These are phyloP conservation scores for Amylocystis lapponica DNA, from an alignment of 768 basidiomycete species.

Conservation along the genomic window DNA sequence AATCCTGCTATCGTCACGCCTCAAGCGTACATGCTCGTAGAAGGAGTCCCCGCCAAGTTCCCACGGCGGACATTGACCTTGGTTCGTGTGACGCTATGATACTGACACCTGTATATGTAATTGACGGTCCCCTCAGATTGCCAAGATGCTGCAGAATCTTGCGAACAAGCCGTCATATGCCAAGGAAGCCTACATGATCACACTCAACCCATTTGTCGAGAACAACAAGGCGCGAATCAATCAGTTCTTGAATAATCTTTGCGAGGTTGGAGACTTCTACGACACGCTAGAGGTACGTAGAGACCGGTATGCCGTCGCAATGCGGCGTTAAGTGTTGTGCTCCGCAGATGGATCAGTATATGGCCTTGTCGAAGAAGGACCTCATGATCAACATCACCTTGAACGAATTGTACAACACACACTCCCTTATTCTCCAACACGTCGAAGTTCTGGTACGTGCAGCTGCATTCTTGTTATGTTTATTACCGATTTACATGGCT, in stretches of 20 bases:
- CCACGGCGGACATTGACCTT: constrained; percentile 93
- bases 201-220: constrained; percentile 97
- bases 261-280: constrained; percentile 99
- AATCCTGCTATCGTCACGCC: constrained; percentile 99
- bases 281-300: constrained; percentile 91
- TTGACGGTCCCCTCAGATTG: constrained; percentile 54
- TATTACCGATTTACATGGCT: constrained; percentile 2
- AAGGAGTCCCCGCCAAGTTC: constrained; percentile 96
- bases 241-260: constrained; percentile 91
- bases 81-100: constrained; percentile 33
- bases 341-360: constrained; percentile 97
- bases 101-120: neutral
- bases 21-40: constrained; percentile 99
- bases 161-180: constrained; percentile 98
- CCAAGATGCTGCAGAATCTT: constrained; percentile 99
- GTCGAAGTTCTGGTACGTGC: constrained; percentile 82
- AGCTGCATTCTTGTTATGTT: neutral
- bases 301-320: too few species aligned
- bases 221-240: constrained; percentile 98
- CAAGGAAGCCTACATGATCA: constrained; percentile 98
- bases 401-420: constrained; percentile 99
- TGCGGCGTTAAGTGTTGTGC: neutral
- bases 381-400: constrained; percentile 96
- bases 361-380: constrained; percentile 99
- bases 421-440: constrained; percentile 91